phyloP scores from a whole-genome alignment of 371 early-diverging fungal genomes.

The Lichtheimia corymbifera region DNA sequence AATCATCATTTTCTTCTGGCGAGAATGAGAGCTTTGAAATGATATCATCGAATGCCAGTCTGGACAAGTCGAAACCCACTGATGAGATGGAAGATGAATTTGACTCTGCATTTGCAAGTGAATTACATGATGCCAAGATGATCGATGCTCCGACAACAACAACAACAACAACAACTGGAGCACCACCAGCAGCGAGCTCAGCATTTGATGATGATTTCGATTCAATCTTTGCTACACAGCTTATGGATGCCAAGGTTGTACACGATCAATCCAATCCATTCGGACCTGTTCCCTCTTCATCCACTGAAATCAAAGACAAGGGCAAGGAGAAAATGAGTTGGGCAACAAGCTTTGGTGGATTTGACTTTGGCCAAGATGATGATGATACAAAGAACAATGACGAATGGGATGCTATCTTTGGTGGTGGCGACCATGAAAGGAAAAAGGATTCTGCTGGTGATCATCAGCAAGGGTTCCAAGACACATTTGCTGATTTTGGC shows the following conservation, averaged over 20 bases:
- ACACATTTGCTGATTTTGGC: slow-evolving; percentile 7
- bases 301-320: background rate
- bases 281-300: background rate
- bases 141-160: slow-evolving; percentile 4
- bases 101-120: slow-evolving; percentile 32
- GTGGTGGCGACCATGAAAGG: slow-evolving; percentile 12
- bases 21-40: slow-evolving; percentile 15
- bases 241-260: slow-evolving; percentile 4
- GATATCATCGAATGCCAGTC: slow-evolving; percentile 8
- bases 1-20: slow-evolving; percentile 8
- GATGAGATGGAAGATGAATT: slow-evolving; percentile 14
- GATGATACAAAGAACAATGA: slow-evolving; percentile 13
- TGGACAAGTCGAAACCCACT: background rate
- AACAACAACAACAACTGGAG: background rate
- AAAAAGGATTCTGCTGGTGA: background rate
- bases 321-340: slow-evolving; percentile 17
- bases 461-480: background rate
- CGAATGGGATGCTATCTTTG: slow-evolving; percentile 54
- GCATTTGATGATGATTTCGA: slow-evolving; percentile 15
- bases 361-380: slow-evolving; percentile 19
- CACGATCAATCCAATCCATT: background rate
- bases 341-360: slow-evolving; percentile 40
- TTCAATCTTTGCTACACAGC: slow-evolving; percentile 22
- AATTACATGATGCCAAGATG: slow-evolving; percentile 35
- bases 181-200: background rate